Conservation (phyloP, 345 rosid genomes). For the Dipteronia dyeriana region DNA sequence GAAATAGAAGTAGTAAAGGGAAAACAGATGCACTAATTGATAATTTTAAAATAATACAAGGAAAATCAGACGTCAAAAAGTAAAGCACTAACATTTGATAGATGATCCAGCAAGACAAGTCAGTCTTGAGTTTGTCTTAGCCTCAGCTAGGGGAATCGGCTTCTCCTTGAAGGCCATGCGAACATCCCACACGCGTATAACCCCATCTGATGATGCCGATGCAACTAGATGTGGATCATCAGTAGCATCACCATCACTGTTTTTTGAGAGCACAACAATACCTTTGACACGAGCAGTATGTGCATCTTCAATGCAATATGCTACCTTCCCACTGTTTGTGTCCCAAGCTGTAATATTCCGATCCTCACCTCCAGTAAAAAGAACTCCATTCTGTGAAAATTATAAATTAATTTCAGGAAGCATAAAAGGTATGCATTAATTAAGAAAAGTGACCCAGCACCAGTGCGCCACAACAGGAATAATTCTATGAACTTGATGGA, state of each 20-base stretch:
- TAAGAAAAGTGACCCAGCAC: not conserved
- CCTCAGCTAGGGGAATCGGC: constrained; percentile 76
- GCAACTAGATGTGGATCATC: constrained; percentile 75
- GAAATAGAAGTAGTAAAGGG: not conserved
- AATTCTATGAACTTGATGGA: not conserved
- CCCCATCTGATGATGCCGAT: constrained; percentile 91
- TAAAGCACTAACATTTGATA: constrained; percentile 54
- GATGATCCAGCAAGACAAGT: constrained; percentile 92
- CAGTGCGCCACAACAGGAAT: not conserved
- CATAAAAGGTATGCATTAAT: not conserved
- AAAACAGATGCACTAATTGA: not conserved
- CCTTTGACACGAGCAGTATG: constrained; percentile 90
- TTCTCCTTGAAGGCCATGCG: constrained; percentile 69
- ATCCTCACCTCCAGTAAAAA: constrained; percentile 90
- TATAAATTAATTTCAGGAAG: constrained; percentile 1
- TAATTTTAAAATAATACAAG: not conserved
- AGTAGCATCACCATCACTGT: constrained; percentile 32
- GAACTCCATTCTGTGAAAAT: constrained; percentile 62
- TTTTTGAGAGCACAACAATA: constrained; percentile 63
- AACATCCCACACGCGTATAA: constrained; percentile 91
- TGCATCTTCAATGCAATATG: constrained; percentile 73
- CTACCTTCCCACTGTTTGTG: constrained; percentile 72
- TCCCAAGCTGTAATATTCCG: constrained; percentile 89
- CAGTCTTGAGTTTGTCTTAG: constrained; percentile 78
- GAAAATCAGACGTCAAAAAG: constrained; percentile 9